Evolutionary conservation across 495 filamentous ascomycete genomes (phyloP).

Genomic region (Aspergillus ellipticus): DNA sequence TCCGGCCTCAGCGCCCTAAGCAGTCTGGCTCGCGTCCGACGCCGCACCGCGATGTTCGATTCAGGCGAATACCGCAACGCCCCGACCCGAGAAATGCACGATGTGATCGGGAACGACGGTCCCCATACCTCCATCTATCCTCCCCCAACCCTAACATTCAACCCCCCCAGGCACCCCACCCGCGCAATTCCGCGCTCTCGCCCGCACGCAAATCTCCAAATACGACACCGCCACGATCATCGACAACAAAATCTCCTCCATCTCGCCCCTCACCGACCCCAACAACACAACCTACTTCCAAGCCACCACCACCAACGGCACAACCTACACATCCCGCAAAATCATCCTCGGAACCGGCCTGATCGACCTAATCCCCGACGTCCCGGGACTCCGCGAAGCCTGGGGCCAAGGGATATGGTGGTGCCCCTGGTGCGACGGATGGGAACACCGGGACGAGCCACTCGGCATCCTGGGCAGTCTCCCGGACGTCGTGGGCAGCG

Average conservation of each 20-base stretch:
- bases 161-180: conserved; percentile 43
- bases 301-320: conserved; percentile 31
- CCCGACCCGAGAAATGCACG: conserved; percentile 54
- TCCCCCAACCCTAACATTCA: not conserved
- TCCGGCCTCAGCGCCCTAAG: conserved; percentile 47
- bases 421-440: conserved; percentile 62
- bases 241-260: conserved; percentile 49
- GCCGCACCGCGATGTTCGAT: conserved; percentile 52
- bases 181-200: conserved; percentile 46
- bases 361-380: conserved; percentile 48
- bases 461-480: conserved; percentile 49
- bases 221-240: conserved; percentile 46
- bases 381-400: conserved; percentile 46
- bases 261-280: conserved; percentile 27
- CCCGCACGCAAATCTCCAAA: conserved; percentile 47
- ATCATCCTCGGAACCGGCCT: conserved; percentile 55
- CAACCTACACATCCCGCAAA: conserved; percentile 43
- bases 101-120: conserved; percentile 58
- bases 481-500: conserved; percentile 35
- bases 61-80: conserved; percentile 54
- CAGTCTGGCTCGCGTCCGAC: conserved; percentile 51
- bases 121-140: not conserved
- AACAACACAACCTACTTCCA: conserved; percentile 41
- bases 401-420: conserved; percentile 59
- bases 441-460: conserved; percentile 53